phyloP scores from a whole-genome alignment of 1,284 basidiomycete species.

The Lignosus rhinocerotis region DNA sequence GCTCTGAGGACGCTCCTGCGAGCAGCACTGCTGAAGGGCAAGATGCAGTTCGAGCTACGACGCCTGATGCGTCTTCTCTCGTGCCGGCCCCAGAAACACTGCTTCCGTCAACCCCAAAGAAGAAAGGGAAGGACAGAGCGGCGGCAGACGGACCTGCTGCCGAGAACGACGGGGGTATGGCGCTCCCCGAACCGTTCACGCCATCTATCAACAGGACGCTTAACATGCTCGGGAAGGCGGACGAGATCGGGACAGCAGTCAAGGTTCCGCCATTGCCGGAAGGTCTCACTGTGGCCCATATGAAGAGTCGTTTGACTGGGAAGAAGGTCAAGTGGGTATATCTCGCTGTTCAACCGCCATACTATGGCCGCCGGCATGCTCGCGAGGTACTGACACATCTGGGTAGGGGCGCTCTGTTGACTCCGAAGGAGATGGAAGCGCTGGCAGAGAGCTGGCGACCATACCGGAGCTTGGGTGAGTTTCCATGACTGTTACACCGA shows the following conservation, averaged over 20 bases:
- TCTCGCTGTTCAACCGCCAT: background rate
- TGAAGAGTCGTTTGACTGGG: constrained; percentile 68
- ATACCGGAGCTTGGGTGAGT: constrained; percentile 74
- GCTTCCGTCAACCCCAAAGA: constrained; percentile 12
- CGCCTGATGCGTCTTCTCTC: constrained; percentile 27
- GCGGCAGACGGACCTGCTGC: constrained; percentile 6
- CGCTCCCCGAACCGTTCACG: constrained; percentile 61
- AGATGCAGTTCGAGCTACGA: constrained; percentile 5
- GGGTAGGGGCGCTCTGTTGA: constrained; percentile 72
- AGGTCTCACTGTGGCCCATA: constrained; percentile 57
- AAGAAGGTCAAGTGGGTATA: constrained; percentile 79
- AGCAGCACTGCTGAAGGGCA: constrained; percentile 22
- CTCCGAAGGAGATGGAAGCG: constrained; percentile 81
- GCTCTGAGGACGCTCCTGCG: constrained; percentile 19
- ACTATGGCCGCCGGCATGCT: background rate
- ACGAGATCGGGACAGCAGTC: constrained; percentile 14
- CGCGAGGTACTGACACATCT: background rate
- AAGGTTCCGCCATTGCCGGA: constrained; percentile 49
- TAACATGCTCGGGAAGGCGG: constrained; percentile 28
- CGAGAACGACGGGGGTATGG: constrained; percentile 22
- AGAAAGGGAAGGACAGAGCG: constrained; percentile 16
- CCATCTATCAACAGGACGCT: constrained; percentile 62
- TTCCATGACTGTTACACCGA: background rate
- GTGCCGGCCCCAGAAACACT: constrained; percentile 22
- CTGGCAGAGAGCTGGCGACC: constrained; percentile 79